A percentile compares a stretch with the other conserved stretches of the same genome.
Evolutionary conservation across 495 filamentous ascomycete species (phyloP).

Genomic region (Penicillium pancosmium): DNA sequence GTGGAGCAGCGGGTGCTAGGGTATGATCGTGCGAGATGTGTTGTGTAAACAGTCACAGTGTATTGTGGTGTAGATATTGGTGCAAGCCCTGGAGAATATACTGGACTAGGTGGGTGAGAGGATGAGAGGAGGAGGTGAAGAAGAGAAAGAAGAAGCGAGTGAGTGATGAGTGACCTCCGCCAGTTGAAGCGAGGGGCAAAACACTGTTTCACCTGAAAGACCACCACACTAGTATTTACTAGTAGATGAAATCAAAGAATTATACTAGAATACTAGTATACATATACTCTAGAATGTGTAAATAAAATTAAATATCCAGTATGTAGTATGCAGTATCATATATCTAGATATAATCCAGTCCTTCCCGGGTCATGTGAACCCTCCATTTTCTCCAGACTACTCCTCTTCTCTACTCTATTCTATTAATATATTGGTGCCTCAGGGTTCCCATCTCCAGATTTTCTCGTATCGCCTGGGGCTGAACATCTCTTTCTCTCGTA

Average conservation of each 20-base stretch:
- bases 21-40: background rate
- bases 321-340: too few relatives aligned
- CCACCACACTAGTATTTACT: background rate
- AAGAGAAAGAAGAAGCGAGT: background rate
- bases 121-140: background rate
- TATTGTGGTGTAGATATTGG: too few relatives aligned
- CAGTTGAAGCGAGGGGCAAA: constrained; percentile 2
- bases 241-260: too few relatives aligned
- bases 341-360: too few relatives aligned
- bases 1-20: background rate
- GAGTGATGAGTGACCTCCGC: background rate
- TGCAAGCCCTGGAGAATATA: too few relatives aligned
- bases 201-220: background rate
- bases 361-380: too few relatives aligned
- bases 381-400: too few relatives aligned
- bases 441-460: background rate
- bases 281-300: too few relatives aligned
- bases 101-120: too few relatives aligned
- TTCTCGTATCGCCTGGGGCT: background rate
- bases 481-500: background rate
- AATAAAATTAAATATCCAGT: too few relatives aligned
- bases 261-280: too few relatives aligned
- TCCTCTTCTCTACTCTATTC: background rate
- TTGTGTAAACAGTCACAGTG: too few relatives aligned
- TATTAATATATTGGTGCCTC: background rate